A percentile compares a stretch with the other conserved stretches of the same genome.
These are phyloP conservation scores for Phytophthora sp. DNA, from an alignment of 352 stramenopile species.

Conservation along the genomic window DNA sequence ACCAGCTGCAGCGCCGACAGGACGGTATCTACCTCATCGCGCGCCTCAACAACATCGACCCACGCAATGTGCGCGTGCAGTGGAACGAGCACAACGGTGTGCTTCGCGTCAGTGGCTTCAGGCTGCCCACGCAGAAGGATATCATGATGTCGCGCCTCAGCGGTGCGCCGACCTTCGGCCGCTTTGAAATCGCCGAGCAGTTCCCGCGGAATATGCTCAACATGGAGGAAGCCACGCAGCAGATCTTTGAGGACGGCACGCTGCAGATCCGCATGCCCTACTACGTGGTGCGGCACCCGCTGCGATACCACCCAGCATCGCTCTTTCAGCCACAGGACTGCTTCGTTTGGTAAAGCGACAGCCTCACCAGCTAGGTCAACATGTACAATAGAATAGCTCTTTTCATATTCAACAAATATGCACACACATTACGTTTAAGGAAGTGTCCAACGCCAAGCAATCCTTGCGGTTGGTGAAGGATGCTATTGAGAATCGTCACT, in stretches of 20 bases:
- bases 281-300: constrained; percentile 34
- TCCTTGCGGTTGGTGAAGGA: no score
- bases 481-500: no score
- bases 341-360: constrained; percentile 42
- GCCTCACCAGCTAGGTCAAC: neutral
- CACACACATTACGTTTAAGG: neutral
- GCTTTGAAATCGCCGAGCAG: constrained; percentile 69
- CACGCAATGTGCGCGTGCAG: constrained; percentile 46
- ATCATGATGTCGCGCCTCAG: constrained; percentile 59
- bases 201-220: constrained; percentile 50
- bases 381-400: constrained; percentile 29
- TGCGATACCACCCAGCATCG: constrained; percentile 36
- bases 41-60: constrained; percentile 34
- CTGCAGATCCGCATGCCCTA: constrained; percentile 70
- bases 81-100: constrained; percentile 44
- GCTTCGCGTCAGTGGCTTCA: constrained; percentile 54
- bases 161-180: constrained; percentile 60
- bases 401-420: no score
- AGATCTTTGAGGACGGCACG: constrained; percentile 50
- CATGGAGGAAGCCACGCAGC: constrained; percentile 62
- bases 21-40: constrained; percentile 55
- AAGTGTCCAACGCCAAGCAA: neutral
- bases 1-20: constrained; percentile 53
- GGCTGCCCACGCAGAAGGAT: constrained; percentile 64
- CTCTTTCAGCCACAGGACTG: constrained; percentile 45